A percentile compares a stretch with the other conserved stretches of the same genome.
Conservation (phyloP, 1,139 yeast species). For the Casaregolazyma lundiana region DNA sequence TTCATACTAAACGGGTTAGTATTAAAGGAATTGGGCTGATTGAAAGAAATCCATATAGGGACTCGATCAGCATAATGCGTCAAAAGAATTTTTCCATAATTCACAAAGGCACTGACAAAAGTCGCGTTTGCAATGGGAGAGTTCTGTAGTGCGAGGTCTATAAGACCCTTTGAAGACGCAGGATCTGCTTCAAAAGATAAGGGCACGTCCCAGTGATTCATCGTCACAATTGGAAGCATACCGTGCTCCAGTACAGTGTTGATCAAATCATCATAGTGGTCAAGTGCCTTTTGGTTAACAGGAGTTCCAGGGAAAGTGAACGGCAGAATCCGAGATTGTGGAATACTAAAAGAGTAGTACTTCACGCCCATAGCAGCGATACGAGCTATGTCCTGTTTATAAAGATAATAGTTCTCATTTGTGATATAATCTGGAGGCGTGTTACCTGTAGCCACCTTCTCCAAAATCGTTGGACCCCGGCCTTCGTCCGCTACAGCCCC, state of each 20-base stretch:
- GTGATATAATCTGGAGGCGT: constrained; percentile 23
- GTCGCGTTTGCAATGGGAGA: too few relatives aligned
- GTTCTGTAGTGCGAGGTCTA: too few relatives aligned
- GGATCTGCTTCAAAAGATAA: constrained; percentile 18
- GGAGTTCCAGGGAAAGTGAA: constrained; percentile 33
- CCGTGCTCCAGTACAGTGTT: constrained; percentile 32
- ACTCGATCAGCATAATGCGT: constrained; percentile 11
- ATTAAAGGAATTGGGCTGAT: constrained; percentile 28
- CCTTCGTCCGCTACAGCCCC: constrained; percentile 37
- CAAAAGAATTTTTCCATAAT: constrained; percentile 11
- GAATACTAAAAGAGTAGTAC: constrained; percentile 11
- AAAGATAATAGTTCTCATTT: constrained; percentile 13
- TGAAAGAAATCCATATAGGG: constrained; percentile 32
- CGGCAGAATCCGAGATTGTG: constrained; percentile 22
- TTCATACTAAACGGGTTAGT: constrained; percentile 18
- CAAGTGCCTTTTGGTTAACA: constrained; percentile 33
- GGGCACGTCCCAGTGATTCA: constrained; percentile 25
- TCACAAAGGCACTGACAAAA: constrained; percentile 13
- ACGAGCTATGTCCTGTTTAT: constrained; percentile 11
- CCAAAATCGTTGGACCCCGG: constrained; percentile 32
- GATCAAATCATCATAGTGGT: constrained; percentile 35
- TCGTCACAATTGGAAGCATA: constrained; percentile 34
- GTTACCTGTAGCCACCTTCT: constrained; percentile 16
- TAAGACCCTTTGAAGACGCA: constrained; percentile 16
- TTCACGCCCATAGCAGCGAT: constrained; percentile 11